Evolutionary conservation across 163 green algal species (phyloP), one percentile per base, ranked within the genome.

Genomic region (Picocystis sp.): DNA sequence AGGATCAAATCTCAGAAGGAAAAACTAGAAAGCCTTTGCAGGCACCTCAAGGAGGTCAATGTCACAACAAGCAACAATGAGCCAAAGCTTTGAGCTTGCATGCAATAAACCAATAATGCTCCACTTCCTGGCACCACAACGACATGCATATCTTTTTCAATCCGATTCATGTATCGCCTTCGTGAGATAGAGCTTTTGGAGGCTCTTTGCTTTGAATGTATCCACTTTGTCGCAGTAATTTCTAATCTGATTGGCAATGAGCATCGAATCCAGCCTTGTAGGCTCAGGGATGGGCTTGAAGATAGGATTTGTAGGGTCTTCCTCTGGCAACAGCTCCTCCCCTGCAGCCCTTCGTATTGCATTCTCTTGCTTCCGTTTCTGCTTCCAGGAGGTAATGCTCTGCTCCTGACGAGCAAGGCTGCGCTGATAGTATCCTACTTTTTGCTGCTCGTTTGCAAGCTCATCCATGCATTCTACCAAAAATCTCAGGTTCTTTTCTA

Each of bases 381-480:
- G 29, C 29, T 38, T 38, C 29, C 29, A 38, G 10, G 47, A 54
- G 47, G 38, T 41, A 33, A 45, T 54, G n/a, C 47, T 35, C 25
- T 54, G 47, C 25, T 54, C 34, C 47, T 38, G 29, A 38, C 29
- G 29, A 55, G 44, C 23, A 23, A 55, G 49, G 9, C 19, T 34
- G 10, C 33, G n/a, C 22, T 55, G 22, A 42, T 58, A 44, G 43
- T 57, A 56, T 15, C 6, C 10, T 46, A 67, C 64, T 70, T 92
- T 92, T 42, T 83, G 69, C 73, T 95, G 82, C 70, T 97, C 89
- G 45, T 60, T 57, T 47, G 81, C 62, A 47, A 96, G 55, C 62
- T 98, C 91, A 54, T 99, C 91, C 61, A 97, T 74, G 70, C 80
- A 94, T 49, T 96, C 88, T 13, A 84, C 79, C 15, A 97, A 62